Conservation (phyloP, 1,284 basidiomycete genomes). For the Sparassis latifolia region DNA sequence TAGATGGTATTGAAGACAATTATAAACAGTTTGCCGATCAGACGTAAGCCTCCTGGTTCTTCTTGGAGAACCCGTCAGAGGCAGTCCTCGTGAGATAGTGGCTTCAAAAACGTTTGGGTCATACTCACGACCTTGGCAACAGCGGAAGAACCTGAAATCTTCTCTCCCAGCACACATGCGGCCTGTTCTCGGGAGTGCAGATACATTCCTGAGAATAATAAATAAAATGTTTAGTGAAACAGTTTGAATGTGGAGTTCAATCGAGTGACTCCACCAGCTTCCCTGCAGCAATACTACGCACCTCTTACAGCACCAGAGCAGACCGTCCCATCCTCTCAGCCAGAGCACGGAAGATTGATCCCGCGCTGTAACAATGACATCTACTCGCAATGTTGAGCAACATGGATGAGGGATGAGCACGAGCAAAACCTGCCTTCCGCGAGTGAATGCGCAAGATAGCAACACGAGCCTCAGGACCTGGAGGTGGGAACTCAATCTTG, state of each 20-base stretch:
- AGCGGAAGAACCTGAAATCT: conserved; percentile 97
- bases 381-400: conserved; percentile 30
- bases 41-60: conserved; percentile 88
- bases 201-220: conserved; percentile 75
- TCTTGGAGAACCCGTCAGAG: conserved; percentile 70
- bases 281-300: conserved; percentile 97
- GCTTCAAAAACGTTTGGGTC: not conserved
- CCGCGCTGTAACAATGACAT: conserved; percentile 99
- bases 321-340: conserved; percentile 99
- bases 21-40: conserved; percentile 88
- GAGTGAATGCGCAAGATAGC: conserved; percentile 97
- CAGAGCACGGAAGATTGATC: conserved; percentile 89
- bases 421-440: conserved; percentile 61
- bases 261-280: conserved; percentile 69
- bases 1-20: conserved; percentile 11
- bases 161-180: conserved; percentile 98
- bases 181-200: conserved; percentile 90
- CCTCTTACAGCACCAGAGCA: conserved; percentile 97
- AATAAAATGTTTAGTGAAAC: not conserved
- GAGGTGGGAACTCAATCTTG: conserved; percentile 99
- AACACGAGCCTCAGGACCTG: conserved; percentile 95
- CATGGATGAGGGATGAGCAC: not conserved
- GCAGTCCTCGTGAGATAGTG: not conserved
- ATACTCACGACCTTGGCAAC: conserved; percentile 72
- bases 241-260: not conserved